phyloP scores from a whole-genome alignment of 2,329 filamentous ascomycete genomes.

The Penicillium sp. region DNA sequence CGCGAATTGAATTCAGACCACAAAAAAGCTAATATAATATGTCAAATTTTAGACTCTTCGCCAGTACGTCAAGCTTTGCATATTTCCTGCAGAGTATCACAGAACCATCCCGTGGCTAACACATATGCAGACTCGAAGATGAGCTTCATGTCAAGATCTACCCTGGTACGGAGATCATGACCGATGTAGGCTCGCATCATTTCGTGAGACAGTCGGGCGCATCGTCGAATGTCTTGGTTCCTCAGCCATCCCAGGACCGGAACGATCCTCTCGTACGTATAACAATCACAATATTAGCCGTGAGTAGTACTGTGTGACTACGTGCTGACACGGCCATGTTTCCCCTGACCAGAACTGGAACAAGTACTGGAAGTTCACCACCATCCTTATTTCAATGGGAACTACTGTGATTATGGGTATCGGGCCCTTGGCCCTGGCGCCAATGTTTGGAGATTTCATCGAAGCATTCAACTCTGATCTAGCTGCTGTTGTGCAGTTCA shows the following conservation, averaged over 20 bases:
- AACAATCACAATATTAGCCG: not conserved
- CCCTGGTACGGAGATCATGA: conserved; percentile 66
- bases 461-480: conserved; percentile 61
- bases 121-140: conserved; percentile 53
- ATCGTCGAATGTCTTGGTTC: conserved; percentile 55
- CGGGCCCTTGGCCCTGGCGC: conserved; percentile 60
- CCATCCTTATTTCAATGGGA: conserved; percentile 54
- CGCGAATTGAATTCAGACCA: not conserved
- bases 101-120: conserved; percentile 39
- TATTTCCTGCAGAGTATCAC: not conserved
- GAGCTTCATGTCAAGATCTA: conserved; percentile 62
- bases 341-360: conserved; percentile 54
- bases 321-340: not conserved
- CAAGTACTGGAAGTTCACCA: conserved; percentile 55
- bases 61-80: conserved; percentile 29
- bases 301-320: not conserved
- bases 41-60: conserved; percentile 28
- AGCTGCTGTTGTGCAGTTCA: conserved; percentile 62
- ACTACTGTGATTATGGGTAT: conserved; percentile 62
- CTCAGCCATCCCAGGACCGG: conserved; percentile 56
- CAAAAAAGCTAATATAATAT: not conserved
- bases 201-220: conserved; percentile 63
- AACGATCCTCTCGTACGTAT: conserved; percentile 52
- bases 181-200: conserved; percentile 66
- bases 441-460: conserved; percentile 67